phyloP scores from a whole-genome alignment of 2,329 filamentous ascomycete genomes.

The Pseudogymnoascus sp. region DNA sequence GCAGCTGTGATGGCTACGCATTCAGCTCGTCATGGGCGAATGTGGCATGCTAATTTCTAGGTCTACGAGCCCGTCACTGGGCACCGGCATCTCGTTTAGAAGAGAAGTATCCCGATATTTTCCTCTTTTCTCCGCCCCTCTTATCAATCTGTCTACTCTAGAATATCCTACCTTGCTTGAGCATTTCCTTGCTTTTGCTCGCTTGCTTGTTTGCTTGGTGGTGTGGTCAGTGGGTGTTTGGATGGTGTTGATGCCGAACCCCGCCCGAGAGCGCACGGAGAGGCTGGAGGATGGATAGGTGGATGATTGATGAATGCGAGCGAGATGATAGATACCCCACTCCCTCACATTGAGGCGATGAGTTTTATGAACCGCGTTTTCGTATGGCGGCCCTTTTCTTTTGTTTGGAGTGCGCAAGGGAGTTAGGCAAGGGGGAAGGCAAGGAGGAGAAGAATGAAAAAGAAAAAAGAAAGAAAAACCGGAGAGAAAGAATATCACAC shows the following conservation, averaged over 20 bases:
- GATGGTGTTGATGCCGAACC: not conserved
- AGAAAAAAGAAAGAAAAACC: not conserved
- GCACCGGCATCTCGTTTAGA: not conserved
- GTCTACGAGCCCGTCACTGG: not conserved
- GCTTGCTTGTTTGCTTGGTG: not conserved
- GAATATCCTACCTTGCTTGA: not conserved
- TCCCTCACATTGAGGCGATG: not conserved
- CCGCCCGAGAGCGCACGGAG: not conserved
- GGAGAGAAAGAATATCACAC: not conserved
- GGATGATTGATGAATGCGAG: not conserved
- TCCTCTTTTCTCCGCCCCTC: not conserved
- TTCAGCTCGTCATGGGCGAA: not conserved
- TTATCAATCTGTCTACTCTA: not conserved
- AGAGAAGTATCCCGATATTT: conserved; percentile 1
- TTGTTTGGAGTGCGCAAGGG: not conserved
- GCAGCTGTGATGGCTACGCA: conserved; percentile 32
- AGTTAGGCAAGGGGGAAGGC: not conserved
- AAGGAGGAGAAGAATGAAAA: not conserved
- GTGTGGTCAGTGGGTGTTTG: not conserved
- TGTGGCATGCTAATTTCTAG: conserved; percentile 1
- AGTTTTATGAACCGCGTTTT: not conserved
- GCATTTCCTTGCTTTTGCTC: not conserved
- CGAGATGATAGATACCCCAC: not conserved
- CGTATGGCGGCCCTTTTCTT: not conserved
- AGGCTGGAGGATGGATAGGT: not conserved